Evolutionary conservation across 108 stramenopile genomes (phyloP).

Genomic region (Bacterosira constricta): DNA sequence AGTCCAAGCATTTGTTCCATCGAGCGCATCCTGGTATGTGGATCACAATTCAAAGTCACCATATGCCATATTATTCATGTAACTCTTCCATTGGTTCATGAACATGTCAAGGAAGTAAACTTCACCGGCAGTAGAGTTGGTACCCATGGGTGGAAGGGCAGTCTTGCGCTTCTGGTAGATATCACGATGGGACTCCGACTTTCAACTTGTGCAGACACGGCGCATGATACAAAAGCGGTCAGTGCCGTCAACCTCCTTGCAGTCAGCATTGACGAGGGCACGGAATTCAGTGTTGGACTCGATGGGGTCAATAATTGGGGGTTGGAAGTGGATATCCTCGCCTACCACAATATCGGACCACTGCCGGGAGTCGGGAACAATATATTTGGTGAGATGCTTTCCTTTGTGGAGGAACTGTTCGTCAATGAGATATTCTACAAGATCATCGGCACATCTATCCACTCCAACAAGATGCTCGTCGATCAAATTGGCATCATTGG

Average conservation of each 20-base stretch:
- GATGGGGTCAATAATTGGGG: conserved; percentile 7
- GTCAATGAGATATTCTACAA: conserved; percentile 17
- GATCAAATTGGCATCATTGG: conserved; percentile 1
- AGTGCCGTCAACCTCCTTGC: not conserved
- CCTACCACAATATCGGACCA: conserved; percentile 30
- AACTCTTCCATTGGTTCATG: conserved; percentile 38
- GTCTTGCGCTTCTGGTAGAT: conserved; percentile 49
- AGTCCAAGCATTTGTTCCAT: too few species aligned
- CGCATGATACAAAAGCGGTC: conserved; percentile 20
- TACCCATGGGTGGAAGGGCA: conserved; percentile 4
- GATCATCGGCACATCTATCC: not conserved
- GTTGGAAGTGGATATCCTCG: conserved; percentile 22
- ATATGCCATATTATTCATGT: conserved; percentile 18
- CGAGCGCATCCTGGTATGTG: conserved; percentile 40
- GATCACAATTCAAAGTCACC: conserved; percentile 43
- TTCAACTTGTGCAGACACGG: conserved; percentile 29
- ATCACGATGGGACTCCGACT: conserved; percentile 21
- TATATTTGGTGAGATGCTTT: not conserved
- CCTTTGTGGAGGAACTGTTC: conserved; percentile 19
- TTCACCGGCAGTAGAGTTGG: conserved; percentile 4
- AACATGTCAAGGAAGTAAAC: conserved; percentile 40
- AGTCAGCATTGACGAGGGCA: conserved; percentile 9
- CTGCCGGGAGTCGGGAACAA: conserved; percentile 1
- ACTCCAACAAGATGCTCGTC: conserved; percentile 28
- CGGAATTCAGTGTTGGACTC: conserved; percentile 28